These are phyloP conservation scores for Glebionis coronaria DNA, from an alignment of 129 eudicot species.

Conservation along the genomic window DNA sequence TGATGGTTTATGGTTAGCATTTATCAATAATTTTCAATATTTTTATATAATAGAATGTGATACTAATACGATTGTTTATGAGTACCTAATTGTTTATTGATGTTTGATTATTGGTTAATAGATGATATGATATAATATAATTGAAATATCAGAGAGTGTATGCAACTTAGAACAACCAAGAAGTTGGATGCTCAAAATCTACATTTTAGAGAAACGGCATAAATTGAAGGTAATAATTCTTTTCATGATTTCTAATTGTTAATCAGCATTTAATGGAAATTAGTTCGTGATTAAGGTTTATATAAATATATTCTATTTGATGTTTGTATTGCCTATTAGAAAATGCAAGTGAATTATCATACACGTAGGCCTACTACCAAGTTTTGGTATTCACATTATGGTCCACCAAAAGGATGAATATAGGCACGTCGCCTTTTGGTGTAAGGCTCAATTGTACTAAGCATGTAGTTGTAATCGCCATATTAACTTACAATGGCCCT, in stretches of 20 bases:
- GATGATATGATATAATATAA: slow-evolving; percentile 77
- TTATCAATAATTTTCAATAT: no score
- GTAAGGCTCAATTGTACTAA: no score
- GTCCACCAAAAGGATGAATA: no score
- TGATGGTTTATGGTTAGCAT: no score
- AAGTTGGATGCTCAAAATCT: slow-evolving; percentile 97
- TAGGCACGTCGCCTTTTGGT: no score
- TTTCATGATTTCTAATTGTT: neutral
- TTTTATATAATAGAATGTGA: no score
- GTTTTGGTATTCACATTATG: neutral
- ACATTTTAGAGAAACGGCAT: slow-evolving; percentile 84
- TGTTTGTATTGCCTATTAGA: slow-evolving; percentile 10
- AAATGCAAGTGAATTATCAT: slow-evolving; percentile 4
- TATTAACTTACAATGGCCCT: no score
- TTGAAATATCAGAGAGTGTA: slow-evolving; percentile 86
- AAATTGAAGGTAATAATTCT: slow-evolving; percentile 61
- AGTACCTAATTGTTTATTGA: slow-evolving; percentile 1
- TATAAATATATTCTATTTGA: slow-evolving; percentile 2
- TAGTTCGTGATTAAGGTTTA: slow-evolving; percentile 19
- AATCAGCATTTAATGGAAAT: neutral
- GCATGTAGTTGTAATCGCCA: no score
- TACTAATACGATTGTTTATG: neutral
- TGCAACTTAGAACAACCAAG: slow-evolving; percentile 93
- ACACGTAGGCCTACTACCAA: slow-evolving; percentile 3
- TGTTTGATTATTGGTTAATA: slow-evolving; percentile 17